These are phyloP conservation scores for Podaxis sp. DNA, from an alignment of 768 basidiomycete genomes.

Conservation along the genomic window DNA sequence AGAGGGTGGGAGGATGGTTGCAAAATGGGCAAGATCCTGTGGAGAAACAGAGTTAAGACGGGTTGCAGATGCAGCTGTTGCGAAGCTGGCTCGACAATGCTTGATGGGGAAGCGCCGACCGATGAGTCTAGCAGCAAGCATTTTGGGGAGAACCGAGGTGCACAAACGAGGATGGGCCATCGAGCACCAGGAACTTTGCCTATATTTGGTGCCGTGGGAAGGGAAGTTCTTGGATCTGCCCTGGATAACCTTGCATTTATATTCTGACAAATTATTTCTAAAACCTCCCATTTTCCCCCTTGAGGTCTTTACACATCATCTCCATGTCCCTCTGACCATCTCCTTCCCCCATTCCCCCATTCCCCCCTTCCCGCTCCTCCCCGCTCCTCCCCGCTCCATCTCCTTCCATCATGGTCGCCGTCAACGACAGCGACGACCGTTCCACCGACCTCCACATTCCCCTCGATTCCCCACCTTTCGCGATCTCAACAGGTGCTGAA, in stretches of 20 bases:
- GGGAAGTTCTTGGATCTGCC: neutral
- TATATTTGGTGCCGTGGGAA: slow-evolving; percentile 9
- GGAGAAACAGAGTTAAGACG: slow-evolving; percentile 49
- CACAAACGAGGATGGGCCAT: no score
- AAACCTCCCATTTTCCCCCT: neutral
- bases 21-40: slow-evolving; percentile 65
- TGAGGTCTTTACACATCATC: neutral
- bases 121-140: slow-evolving; percentile 20
- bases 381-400: neutral
- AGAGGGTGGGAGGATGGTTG: slow-evolving; percentile 57
- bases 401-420: slow-evolving; percentile 7
- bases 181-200: neutral
- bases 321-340: slow-evolving; percentile 9
- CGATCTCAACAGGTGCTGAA: slow-evolving; percentile 20
- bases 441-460: slow-evolving; percentile 37
- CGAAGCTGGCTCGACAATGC: slow-evolving; percentile 21
- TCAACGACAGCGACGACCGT: slow-evolving; percentile 27
- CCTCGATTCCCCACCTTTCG: slow-evolving; percentile 29
- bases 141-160: neutral
- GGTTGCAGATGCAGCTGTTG: slow-evolving; percentile 22
- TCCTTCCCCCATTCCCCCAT: neutral
- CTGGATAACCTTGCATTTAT: neutral
- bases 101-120: slow-evolving; percentile 17
- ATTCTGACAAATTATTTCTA: slow-evolving; percentile 3
- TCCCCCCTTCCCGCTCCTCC: neutral